Evolutionary conservation across 371 early-diverging fungal genomes (phyloP), one percentile per base, ranked within the genome.

Genomic region (Mucor circinelloides): DNA sequence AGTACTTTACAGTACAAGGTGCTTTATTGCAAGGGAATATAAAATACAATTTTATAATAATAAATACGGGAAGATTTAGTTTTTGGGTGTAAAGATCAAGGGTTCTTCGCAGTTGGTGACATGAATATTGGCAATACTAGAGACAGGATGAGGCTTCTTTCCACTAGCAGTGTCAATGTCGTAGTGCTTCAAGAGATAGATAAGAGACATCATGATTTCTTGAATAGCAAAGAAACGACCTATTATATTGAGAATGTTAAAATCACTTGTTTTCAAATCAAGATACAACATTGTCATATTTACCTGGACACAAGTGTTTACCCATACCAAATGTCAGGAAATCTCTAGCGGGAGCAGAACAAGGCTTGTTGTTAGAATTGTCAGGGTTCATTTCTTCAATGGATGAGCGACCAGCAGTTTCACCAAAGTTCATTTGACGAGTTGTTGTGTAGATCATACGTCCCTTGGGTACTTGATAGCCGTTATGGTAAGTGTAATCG

Each of bases 171-270:
- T 63, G 6, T 60, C 46, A n/a, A 81, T 38, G 34, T 78, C 62
- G 38, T 64, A 81, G 3, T 69, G 15, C 10, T 69, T 64, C 7
- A 81, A 23, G 12, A 78, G 32, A 7, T 70, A 63, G 12, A 78
- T 38, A 3, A 78, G 19, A 1, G 76, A 48, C 44, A 81, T 63
- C 61, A 81, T 78, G 48, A 86, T 76, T 63, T 86, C 85, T 25
- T 79, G 79, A 6, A 79, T 68, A 34, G 86, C 86, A 64, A 86
- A 79, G 74, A 80, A 85, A 25, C 85, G 78, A 38, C 85, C 85
- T 34, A 76, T 64, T 3, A 23, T 23, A 15, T 7, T 42, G n/a
- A 13, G 59, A 62, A 69, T 21, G 42, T 42, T 28, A 52, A 48
- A 54, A 34, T 44, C 2, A 15, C 15, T 55, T 28, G 6, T 23